phyloP scores from a whole-genome alignment of 2,329 filamentous ascomycete species.

The Orbilia blumenaviensis region DNA sequence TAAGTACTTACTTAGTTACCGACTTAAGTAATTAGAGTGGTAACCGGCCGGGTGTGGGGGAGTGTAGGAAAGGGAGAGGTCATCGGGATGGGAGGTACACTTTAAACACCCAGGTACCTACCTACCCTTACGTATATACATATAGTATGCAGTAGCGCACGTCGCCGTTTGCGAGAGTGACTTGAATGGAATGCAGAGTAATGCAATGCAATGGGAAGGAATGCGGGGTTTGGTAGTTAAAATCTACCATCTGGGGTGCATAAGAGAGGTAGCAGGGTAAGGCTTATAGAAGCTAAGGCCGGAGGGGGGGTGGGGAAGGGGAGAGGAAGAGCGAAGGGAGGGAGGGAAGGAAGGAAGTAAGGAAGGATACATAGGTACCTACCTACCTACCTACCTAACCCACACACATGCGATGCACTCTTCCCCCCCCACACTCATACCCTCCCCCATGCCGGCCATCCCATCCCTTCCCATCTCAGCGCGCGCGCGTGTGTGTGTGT shows the following conservation, averaged over 20 bases:
- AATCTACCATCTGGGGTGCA: constrained; percentile 16
- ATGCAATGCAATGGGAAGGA: too few relatives aligned
- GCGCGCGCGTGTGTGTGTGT: neutral
- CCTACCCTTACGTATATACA: neutral
- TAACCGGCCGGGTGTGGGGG: neutral
- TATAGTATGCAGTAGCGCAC: neutral
- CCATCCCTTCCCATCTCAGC: neutral
- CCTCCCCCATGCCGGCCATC: neutral
- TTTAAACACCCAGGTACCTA: constrained; percentile 1
- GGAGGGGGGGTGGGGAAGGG: too few relatives aligned
- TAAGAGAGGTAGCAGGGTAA: too few relatives aligned
- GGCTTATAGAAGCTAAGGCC: too few relatives aligned
- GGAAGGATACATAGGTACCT: too few relatives aligned
- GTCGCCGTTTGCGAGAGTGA: constrained; percentile 2
- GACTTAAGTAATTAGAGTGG: neutral
- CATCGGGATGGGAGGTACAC: neutral
- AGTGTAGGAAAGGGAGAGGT: neutral
- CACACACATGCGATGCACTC: too few relatives aligned
- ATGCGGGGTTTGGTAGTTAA: neutral
- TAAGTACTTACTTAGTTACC: too few relatives aligned
- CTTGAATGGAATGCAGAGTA: too few relatives aligned
- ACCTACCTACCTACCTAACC: too few relatives aligned
- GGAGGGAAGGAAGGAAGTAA: too few relatives aligned
- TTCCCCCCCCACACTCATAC: neutral
- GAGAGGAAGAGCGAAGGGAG: too few relatives aligned